Evolutionary conservation across 2,329 filamentous ascomycete species (phyloP), one percentile per base, ranked within the genome.

Genomic region (Pseudocercospora ulei): DNA sequence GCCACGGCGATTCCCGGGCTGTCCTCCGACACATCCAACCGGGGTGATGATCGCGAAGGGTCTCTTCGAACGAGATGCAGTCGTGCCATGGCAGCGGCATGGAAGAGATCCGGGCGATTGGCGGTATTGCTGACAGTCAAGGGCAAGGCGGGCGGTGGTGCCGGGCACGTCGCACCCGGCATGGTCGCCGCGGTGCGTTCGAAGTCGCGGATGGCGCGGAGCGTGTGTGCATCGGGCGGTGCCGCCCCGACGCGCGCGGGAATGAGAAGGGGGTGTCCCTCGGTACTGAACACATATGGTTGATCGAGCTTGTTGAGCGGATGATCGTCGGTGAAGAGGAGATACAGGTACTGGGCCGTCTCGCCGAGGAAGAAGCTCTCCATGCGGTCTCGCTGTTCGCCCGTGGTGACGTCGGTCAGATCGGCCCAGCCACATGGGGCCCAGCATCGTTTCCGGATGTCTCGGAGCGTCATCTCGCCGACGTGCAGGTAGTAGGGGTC

Each of bases 351-450:
- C 62, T 96, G 95, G 28, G 85, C 80, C 1, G 90, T 98, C 63
- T 98, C 90, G 8, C 90, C 88, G 1, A 98, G 71, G 56, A 96
- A 96, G 69, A 96, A 98, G 59, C 88, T 96, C 63, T 98, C 90
- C 90, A 96, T 96, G 20, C 90, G 80, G 59, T 98, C 87, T 51
- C 76, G 83, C 62, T 85, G 76, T 62, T 95, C 84, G 3, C 88
- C 88, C n/a, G 58, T 67, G 5, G 62, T 59, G 12, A 71, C 67
- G 44, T 71, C 68, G 18, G 67, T 62, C 25, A 96, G 69, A 0
- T 88, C 88, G 8, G 88, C 83, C 86, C 88, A 96, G 25, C 90
- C 90, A 54, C 90, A 98, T 46, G 75, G 73, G 0, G 86, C 85
- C 76, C 84, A 86, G 62, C 90, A 98, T 38, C 88, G 75, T 33